A percentile compares a stretch with the other conserved stretches of the same genome.
Conservation (phyloP, 345 rosid genomes). For the Eucalyptus cloeziana region DNA sequence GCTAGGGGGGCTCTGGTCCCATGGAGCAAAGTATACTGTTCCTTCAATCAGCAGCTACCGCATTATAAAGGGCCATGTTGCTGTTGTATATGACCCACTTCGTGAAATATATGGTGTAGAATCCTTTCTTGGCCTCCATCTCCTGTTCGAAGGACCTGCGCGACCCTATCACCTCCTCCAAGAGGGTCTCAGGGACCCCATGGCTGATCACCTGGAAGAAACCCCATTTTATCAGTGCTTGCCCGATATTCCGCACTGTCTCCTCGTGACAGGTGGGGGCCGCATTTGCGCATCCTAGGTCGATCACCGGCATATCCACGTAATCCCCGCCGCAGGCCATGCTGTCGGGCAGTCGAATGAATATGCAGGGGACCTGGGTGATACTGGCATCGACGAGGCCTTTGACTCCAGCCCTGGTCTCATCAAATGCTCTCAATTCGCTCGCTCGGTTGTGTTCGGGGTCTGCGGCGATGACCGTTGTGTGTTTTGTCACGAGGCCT, state of each 20-base stretch:
- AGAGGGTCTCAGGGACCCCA: constrained; percentile 4
- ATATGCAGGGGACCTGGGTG: not conserved
- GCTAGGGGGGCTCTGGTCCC: constrained; percentile 13
- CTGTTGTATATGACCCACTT: not conserved
- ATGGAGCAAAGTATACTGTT: constrained; percentile 10
- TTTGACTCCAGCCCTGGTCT: not conserved
- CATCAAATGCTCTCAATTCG: not conserved
- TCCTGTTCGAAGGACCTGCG: constrained; percentile 9
- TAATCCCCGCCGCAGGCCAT: not conserved
- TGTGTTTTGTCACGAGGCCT: not conserved
- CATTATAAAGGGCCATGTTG: not conserved
- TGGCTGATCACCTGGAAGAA: constrained; percentile 16
- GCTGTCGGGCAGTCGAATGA: not conserved
- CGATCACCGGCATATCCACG: constrained; percentile 16
- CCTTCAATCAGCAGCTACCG: constrained; percentile 18
- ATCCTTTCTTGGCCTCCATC: not conserved
- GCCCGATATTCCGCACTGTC: not conserved
- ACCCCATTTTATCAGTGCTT: not conserved
- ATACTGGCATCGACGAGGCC: not conserved
- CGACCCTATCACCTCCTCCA: constrained; percentile 3
- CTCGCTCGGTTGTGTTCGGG: no score
- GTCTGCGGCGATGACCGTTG: not conserved
- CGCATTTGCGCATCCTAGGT: not conserved
- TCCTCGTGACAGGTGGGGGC: not conserved
- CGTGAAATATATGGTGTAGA: not conserved